A percentile compares a stretch with the other conserved stretches of the same genome.
phyloP scores from a whole-genome alignment of 371 early-diverging fungal species.

The Rhizopus delemar region DNA sequence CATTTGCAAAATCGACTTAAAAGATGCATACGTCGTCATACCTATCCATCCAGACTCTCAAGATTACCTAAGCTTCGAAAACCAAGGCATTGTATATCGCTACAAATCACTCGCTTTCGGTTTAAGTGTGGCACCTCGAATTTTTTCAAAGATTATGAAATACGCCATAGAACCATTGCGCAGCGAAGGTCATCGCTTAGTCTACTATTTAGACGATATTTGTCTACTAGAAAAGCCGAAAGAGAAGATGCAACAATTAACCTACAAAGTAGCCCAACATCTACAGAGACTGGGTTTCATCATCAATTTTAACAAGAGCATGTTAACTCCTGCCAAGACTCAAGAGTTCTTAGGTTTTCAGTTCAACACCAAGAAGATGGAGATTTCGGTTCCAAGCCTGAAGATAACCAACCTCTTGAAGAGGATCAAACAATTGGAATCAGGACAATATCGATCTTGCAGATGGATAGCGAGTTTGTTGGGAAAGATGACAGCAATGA shows the following conservation, averaged over 20 bases:
- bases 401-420: constrained; percentile 9
- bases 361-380: constrained; percentile 13
- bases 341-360: constrained; percentile 4
- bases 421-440: constrained; percentile 2
- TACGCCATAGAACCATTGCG: too few relatives aligned
- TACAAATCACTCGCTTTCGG: too few relatives aligned
- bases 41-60: constrained; percentile 11
- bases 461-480: constrained; percentile 5
- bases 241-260: not conserved
- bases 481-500: constrained; percentile 9
- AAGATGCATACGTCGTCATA: too few relatives aligned
- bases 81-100: constrained; percentile 7
- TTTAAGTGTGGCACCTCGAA: too few relatives aligned
- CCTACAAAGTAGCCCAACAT: constrained; percentile 1
- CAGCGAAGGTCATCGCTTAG: too few relatives aligned
- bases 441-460: not conserved
- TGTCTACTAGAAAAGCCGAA: constrained; percentile 2
- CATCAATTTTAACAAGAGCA: constrained; percentile 7
- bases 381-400: constrained; percentile 1
- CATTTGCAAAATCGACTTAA: too few relatives aligned
- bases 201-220: too few relatives aligned
- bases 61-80: constrained; percentile 3
- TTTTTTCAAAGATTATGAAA: too few relatives aligned
- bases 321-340: not conserved
- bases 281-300: constrained; percentile 5